A percentile compares a stretch with the other conserved stretches of the same genome.
Conservation (phyloP, 2,329 filamentous ascomycete genomes). For the Pseudopithomyces maydicus region DNA sequence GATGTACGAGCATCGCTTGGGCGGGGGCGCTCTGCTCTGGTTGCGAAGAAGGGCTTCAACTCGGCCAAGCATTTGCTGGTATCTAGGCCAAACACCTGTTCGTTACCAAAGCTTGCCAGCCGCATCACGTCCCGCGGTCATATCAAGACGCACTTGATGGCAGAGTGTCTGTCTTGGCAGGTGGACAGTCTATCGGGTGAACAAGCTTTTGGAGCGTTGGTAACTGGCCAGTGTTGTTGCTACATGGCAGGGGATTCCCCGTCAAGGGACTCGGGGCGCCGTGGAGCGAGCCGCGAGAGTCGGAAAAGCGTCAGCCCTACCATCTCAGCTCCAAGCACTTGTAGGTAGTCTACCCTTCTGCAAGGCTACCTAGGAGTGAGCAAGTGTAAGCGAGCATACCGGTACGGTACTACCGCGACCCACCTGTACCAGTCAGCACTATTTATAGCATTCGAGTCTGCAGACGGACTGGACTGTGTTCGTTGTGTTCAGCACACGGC, state of each 20-base stretch:
- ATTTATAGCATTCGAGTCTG: not conserved
- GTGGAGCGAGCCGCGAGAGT: not conserved
- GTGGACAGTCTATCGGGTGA: too few species aligned
- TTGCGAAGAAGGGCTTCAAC: slow-evolving; percentile 99
- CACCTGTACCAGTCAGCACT: not conserved
- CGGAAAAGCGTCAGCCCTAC: slow-evolving; percentile 25
- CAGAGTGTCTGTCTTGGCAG: slow-evolving; percentile 24
- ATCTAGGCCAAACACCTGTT: slow-evolving; percentile 99
- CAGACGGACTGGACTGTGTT: not conserved
- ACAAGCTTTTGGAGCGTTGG: not conserved
- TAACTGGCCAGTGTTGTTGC: not conserved
- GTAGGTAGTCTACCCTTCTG: slow-evolving; percentile 5
- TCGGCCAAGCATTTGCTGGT: slow-evolving; percentile 94
- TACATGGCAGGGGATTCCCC: too few species aligned
- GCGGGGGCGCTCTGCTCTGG: slow-evolving; percentile 82
- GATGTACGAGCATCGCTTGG: slow-evolving; percentile 84
- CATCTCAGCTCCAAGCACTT: not conserved
- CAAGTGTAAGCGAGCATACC: slow-evolving; percentile 7
- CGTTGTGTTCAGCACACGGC: not conserved
- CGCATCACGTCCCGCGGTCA: slow-evolving; percentile 95
- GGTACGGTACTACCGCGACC: not conserved
- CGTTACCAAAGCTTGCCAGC: slow-evolving; percentile 98
- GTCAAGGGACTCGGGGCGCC: not conserved
- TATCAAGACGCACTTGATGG: slow-evolving; percentile 95
- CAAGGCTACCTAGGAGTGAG: slow-evolving; percentile 10